Percentiles rank a stretch among this genome's conserved stretches.
Evolutionary conservation across 1,284 basidiomycete genomes (phyloP).

Genomic region (Meira miltonrushii): DNA sequence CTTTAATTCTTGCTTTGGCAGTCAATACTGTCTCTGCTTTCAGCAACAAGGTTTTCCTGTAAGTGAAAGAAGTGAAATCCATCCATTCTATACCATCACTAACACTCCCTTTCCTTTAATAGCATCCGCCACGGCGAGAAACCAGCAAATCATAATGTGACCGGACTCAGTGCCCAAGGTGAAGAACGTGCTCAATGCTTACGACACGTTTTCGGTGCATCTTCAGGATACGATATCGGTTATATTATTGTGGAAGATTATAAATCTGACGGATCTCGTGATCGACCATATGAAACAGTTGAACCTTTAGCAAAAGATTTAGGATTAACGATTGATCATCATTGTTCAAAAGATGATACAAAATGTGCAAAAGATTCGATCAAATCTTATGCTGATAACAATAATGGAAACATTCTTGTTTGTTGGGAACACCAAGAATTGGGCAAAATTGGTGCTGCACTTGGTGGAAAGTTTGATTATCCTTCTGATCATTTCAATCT

Average conservation of each 20-base stretch:
- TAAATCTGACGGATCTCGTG: constrained; percentile 34
- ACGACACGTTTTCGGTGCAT: constrained; percentile 27
- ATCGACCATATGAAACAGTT: constrained; percentile 49
- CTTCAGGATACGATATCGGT: constrained; percentile 20
- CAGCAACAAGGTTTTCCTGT: constrained; percentile 8
- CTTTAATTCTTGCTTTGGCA: neutral
- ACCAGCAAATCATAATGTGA: constrained; percentile 17
- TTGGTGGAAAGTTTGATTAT: constrained; percentile 32
- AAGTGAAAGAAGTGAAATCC: neutral
- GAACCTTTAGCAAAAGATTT: constrained; percentile 44
- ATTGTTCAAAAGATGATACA: constrained; percentile 47
- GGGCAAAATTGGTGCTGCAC: constrained; percentile 31
- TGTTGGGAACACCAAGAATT: constrained; percentile 39
- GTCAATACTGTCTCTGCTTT: constrained; percentile 1
- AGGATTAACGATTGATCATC: constrained; percentile 43
- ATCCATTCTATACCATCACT: too few relatives aligned
- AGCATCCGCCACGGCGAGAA: constrained; percentile 52
- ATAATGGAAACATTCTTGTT: constrained; percentile 20
- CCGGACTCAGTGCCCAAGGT: constrained; percentile 22
- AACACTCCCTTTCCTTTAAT: constrained; percentile 9
- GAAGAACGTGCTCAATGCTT: constrained; percentile 19
- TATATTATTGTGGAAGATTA: constrained; percentile 33
- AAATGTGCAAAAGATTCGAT: constrained; percentile 39
- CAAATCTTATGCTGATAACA: constrained; percentile 25
- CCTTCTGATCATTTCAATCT: constrained; percentile 20